These are phyloP conservation scores for Przewalskia tangutica DNA, from an alignment of 257 asterid species.

Conservation along the genomic window DNA sequence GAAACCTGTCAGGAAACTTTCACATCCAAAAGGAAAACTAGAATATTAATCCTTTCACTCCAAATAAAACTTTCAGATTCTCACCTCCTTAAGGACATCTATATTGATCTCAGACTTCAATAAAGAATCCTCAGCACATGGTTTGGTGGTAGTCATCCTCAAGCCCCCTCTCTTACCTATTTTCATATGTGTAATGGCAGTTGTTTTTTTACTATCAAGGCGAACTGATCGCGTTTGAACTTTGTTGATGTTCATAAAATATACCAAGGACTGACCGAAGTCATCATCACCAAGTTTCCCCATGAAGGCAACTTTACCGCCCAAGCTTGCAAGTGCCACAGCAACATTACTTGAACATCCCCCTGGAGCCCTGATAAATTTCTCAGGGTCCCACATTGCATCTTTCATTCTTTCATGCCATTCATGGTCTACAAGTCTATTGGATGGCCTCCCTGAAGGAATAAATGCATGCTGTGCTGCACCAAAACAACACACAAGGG, in stretches of 20 bases:
- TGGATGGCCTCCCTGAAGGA: conserved; percentile 78
- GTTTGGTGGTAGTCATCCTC: conserved; percentile 48
- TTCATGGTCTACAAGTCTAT: conserved; percentile 68
- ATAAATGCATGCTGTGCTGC: conserved; percentile 76
- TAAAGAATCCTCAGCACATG: conserved; percentile 82
- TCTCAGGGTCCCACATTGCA: conserved; percentile 72
- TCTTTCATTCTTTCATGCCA: conserved; percentile 56
- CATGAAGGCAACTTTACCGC: conserved; percentile 95
- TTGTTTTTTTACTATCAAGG: conserved; percentile 45
- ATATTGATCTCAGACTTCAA: conserved; percentile 64
- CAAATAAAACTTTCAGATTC: conserved; percentile 4
- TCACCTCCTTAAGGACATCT: conserved; percentile 90
- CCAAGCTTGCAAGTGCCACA: conserved; percentile 75
- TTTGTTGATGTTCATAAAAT: conserved; percentile 43
- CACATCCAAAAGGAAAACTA: background rate
- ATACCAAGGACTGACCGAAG: conserved; percentile 67
- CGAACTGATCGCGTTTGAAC: conserved; percentile 80
- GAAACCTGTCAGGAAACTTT: background rate
- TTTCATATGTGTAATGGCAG: conserved; percentile 66
- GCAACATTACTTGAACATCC: conserved; percentile 89
- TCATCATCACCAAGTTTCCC: conserved; percentile 88
- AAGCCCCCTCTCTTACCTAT: conserved; percentile 64
- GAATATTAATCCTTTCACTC: background rate
- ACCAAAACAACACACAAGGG: conserved; percentile 92
- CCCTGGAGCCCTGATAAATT: conserved; percentile 76